phyloP scores from a whole-genome alignment of 2,329 filamentous ascomycete species.

The Alternaria postmessia region DNA sequence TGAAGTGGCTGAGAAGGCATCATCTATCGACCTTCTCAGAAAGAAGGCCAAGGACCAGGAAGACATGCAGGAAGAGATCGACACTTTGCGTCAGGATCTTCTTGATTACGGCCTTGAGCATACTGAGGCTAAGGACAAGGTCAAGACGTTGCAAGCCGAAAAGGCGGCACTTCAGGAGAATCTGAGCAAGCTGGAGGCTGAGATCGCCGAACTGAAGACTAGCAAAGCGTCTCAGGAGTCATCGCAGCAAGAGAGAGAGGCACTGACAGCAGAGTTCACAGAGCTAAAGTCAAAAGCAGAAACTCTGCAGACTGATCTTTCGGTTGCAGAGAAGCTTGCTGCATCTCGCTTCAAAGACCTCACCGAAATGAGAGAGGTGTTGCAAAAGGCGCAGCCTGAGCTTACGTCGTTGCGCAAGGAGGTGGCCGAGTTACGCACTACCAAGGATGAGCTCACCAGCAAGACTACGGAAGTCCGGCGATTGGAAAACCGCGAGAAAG shows the following conservation, averaged over 20 bases:
- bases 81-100: slow-evolving; percentile 81
- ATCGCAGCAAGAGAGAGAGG: slow-evolving; percentile 62
- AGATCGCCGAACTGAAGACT: slow-evolving; percentile 67
- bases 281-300: slow-evolving; percentile 74
- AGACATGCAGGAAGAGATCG: slow-evolving; percentile 83
- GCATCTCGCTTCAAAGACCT: slow-evolving; percentile 89
- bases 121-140: slow-evolving; percentile 79
- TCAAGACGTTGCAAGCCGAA: slow-evolving; percentile 74
- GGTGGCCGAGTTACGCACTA: slow-evolving; percentile 73
- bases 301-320: slow-evolving; percentile 80
- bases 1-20: slow-evolving; percentile 65
- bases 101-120: slow-evolving; percentile 82
- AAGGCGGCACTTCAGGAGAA: slow-evolving; percentile 70
- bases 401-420: slow-evolving; percentile 80
- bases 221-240: slow-evolving; percentile 57
- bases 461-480: slow-evolving; percentile 71
- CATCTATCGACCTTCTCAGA: slow-evolving; percentile 74
- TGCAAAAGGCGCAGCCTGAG: slow-evolving; percentile 88
- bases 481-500: slow-evolving; percentile 84
- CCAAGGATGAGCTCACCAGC: slow-evolving; percentile 76
- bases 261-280: slow-evolving; percentile 71
- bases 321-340: slow-evolving; percentile 84
- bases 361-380: slow-evolving; percentile 76
- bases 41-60: slow-evolving; percentile 78
- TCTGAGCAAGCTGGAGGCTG: slow-evolving; percentile 74